These are phyloP conservation scores for Aspergillus heteromorphus DNA, from an alignment of 495 filamentous ascomycete genomes.

Conservation along the genomic window DNA sequence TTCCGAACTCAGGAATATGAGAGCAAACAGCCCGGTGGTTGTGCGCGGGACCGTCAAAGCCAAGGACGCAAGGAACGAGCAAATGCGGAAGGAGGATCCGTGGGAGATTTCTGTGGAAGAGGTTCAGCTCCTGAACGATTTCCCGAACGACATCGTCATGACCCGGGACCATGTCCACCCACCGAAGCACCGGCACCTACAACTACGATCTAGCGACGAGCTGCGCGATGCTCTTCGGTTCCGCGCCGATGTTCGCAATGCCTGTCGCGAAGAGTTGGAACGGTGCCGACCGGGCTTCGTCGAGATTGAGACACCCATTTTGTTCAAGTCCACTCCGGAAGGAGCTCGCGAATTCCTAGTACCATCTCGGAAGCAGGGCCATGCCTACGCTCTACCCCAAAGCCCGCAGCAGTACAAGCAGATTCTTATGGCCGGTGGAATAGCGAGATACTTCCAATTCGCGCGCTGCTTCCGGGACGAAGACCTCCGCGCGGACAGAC, in stretches of 20 bases:
- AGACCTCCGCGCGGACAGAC: conserved; percentile 85
- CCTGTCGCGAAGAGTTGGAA: conserved; percentile 50
- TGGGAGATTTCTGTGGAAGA: conserved; percentile 60
- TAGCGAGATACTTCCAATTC: conserved; percentile 82
- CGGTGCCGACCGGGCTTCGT: conserved; percentile 48
- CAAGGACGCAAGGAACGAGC: conserved; percentile 31
- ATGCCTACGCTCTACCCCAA: conserved; percentile 88
- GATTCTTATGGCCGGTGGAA: conserved; percentile 88
- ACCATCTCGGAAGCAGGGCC: conserved; percentile 67
- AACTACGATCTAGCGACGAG: conserved; percentile 64
- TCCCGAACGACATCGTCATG: conserved; percentile 71
- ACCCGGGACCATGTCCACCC: conserved; percentile 66
- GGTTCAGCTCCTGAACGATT: conserved; percentile 65
- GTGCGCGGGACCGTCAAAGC: conserved; percentile 45
- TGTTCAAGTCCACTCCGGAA: conserved; percentile 98
- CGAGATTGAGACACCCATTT: conserved; percentile 84
- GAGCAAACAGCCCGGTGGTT: conserved; percentile 46
- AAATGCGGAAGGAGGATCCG: conserved; percentile 24
- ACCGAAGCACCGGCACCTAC: conserved; percentile 71
- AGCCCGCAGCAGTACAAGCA: conserved; percentile 99
- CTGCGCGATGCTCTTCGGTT: conserved; percentile 60
- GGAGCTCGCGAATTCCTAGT: conserved; percentile 95
- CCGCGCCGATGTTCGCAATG: conserved; percentile 45
- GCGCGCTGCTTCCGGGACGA: conserved; percentile 95
- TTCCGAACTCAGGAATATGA: conserved; percentile 42